Evolutionary conservation across 2,329 filamentous ascomycete genomes (phyloP).

Genomic region (Falciphora oryzae): DNA sequence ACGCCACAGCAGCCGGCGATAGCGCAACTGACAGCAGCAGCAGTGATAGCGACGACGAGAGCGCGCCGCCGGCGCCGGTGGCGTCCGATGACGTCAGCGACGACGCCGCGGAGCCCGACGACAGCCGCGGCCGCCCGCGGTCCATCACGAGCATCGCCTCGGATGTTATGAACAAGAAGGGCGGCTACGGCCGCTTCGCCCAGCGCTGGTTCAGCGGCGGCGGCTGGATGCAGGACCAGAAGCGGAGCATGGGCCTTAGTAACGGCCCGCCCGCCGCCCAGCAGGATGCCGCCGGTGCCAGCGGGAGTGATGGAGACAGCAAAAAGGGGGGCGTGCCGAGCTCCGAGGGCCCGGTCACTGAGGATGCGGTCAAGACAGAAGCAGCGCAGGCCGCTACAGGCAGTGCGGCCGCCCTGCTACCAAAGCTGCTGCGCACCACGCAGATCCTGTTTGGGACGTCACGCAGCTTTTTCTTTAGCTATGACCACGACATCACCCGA

Average conservation of each 20-base stretch:
- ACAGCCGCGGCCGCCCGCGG: slow-evolving; percentile 19
- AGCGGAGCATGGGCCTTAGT: slow-evolving; percentile 64
- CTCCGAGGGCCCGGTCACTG: background rate
- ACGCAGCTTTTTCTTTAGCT: slow-evolving; percentile 88
- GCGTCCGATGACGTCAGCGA: slow-evolving; percentile 21
- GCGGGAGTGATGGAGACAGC: slow-evolving; percentile 3
- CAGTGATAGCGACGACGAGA: slow-evolving; percentile 43
- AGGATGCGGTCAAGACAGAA: background rate
- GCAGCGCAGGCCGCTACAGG: background rate
- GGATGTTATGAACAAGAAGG: slow-evolving; percentile 78
- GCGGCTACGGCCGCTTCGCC: slow-evolving; percentile 83
- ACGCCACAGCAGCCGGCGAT: slow-evolving; percentile 32
- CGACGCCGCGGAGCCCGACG: slow-evolving; percentile 23
- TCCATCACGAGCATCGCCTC: slow-evolving; percentile 64
- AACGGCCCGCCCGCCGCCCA: slow-evolving; percentile 34
- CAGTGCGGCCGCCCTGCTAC: slow-evolving; percentile 52
- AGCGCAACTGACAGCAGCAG: slow-evolving; percentile 23
- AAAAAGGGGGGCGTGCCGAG: slow-evolving; percentile 10
- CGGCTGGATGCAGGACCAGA: slow-evolving; percentile 70
- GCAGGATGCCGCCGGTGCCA: slow-evolving; percentile 19
- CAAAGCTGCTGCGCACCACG: slow-evolving; percentile 77
- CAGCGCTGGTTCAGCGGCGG: slow-evolving; percentile 85
- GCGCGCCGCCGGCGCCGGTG: slow-evolving; percentile 27
- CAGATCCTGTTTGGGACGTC: slow-evolving; percentile 79
- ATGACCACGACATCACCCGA: slow-evolving; percentile 86